Evolutionary conservation across 192 early-diverging fungal genomes (phyloP).

Genomic region (Coemansia sp.): DNA sequence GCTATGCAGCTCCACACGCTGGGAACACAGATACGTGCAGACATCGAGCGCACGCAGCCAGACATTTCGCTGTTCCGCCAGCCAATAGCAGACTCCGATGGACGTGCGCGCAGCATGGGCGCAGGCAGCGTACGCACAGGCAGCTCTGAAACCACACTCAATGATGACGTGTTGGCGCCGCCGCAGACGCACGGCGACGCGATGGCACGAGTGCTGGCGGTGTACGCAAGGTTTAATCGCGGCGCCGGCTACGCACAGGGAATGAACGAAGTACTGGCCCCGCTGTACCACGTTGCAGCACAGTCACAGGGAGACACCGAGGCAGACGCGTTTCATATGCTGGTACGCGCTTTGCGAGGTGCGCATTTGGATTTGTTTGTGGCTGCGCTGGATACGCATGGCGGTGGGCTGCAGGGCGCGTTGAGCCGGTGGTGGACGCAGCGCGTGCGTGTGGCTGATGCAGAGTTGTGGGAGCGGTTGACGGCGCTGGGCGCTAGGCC

Average conservation of each 20-base stretch:
- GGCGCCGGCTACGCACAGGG: slow-evolving; percentile 87
- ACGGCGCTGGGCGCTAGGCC: slow-evolving; percentile 65
- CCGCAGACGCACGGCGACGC: slow-evolving; percentile 78
- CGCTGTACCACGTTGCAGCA: slow-evolving; percentile 79
- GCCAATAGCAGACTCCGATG: slow-evolving; percentile 5
- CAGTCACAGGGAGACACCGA: slow-evolving; percentile 59
- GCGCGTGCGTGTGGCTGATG: slow-evolving; percentile 57
- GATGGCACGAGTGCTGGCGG: slow-evolving; percentile 74
- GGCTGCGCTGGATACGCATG: slow-evolving; percentile 61
- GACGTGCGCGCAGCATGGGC: too few relatives aligned
- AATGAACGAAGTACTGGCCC: slow-evolving; percentile 83
- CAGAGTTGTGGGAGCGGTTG: slow-evolving; percentile 63
- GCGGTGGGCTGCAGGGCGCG: slow-evolving; percentile 12
- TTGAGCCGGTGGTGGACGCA: slow-evolving; percentile 39
- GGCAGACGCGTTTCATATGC: slow-evolving; percentile 77
- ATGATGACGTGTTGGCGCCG: slow-evolving; percentile 15
- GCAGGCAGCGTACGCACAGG: neutral
- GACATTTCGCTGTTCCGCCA: slow-evolving; percentile 23
- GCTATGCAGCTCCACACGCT: neutral
- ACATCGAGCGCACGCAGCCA: slow-evolving; percentile 16
- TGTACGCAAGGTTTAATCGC: slow-evolving; percentile 77
- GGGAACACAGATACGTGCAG: slow-evolving; percentile 20
- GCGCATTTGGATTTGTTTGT: slow-evolving; percentile 80
- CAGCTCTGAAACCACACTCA: too few relatives aligned
- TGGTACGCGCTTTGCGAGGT: slow-evolving; percentile 67